These are phyloP conservation scores for Cordyceps fumosorosea DNA, from an alignment of 2,329 filamentous ascomycete genomes.

Conservation along the genomic window DNA sequence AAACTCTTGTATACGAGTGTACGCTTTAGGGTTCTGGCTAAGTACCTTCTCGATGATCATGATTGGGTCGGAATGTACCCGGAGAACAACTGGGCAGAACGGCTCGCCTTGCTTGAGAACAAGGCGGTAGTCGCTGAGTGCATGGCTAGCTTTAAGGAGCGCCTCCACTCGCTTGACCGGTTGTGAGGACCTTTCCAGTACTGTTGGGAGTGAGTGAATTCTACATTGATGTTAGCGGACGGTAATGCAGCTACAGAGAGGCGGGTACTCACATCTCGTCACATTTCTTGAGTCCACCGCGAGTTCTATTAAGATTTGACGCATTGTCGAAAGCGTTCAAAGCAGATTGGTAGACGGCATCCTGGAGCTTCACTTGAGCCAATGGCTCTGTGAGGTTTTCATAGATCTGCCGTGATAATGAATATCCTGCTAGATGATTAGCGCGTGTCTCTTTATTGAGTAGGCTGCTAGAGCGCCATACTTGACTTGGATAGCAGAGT, in stretches of 20 bases:
- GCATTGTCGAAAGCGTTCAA: conserved; percentile 74
- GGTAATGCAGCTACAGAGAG: neutral
- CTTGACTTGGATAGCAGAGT: conserved; percentile 55
- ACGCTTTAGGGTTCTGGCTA: conserved; percentile 67
- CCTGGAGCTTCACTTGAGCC: conserved; percentile 43
- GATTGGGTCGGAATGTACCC: conserved; percentile 70
- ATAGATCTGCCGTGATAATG: conserved; percentile 56
- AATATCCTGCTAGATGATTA: conserved; percentile 42
- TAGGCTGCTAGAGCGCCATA: conserved; percentile 31
- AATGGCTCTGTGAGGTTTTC: conserved; percentile 47
- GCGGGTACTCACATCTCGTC: conserved; percentile 57
- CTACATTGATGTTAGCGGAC: conserved; percentile 32
- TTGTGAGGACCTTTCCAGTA: conserved; percentile 45
- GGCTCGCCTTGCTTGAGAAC: conserved; percentile 74
- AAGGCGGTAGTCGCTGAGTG: conserved; percentile 68
- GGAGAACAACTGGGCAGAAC: conserved; percentile 69
- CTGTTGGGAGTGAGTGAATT: conserved; percentile 55
- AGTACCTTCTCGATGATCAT: conserved; percentile 66
- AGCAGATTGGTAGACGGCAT: conserved; percentile 55
- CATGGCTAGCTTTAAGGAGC: conserved; percentile 66
- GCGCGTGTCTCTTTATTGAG: neutral
- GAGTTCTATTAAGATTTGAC: conserved; percentile 69
- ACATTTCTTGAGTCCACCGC: conserved; percentile 71
- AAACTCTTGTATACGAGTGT: conserved; percentile 68
- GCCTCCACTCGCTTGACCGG: conserved; percentile 52